Evolutionary conservation across 345 rosid species (phyloP).

Genomic region (Gossypium turneri): DNA sequence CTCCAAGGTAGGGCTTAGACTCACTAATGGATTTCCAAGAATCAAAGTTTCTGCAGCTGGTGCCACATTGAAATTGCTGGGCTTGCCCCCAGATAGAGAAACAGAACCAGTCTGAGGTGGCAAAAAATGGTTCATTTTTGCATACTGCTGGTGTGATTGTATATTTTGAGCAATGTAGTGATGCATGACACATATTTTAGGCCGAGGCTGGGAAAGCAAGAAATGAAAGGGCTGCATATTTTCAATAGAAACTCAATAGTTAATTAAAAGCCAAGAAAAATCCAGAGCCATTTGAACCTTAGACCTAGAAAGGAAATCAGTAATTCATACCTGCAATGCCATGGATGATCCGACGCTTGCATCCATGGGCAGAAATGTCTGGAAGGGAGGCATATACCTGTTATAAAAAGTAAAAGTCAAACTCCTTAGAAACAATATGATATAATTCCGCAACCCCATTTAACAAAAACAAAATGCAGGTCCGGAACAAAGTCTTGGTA

Average conservation of each 20-base stretch:
- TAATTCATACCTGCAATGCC: conserved; percentile 31
- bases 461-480: conserved; percentile 15
- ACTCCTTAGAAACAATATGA: not conserved
- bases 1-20: conserved; percentile 34
- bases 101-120: conserved; percentile 33
- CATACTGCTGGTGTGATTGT: conserved; percentile 44
- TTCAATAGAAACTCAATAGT: not conserved
- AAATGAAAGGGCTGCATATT: conserved; percentile 22
- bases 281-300: not conserved
- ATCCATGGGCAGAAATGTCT: conserved; percentile 30
- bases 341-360: conserved; percentile 28
- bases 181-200: conserved; percentile 56
- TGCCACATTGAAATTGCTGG: conserved; percentile 19
- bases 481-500: conserved; percentile 8
- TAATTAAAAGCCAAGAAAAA: not conserved
- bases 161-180: conserved; percentile 50
- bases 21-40: conserved; percentile 27
- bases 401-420: not conserved
- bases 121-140: conserved; percentile 39
- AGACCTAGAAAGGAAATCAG: not conserved
- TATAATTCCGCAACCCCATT: not conserved
- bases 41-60: conserved; percentile 21
- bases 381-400: conserved; percentile 39
- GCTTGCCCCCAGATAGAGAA: conserved; percentile 24
- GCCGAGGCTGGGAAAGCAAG: conserved; percentile 39